Evolutionary conservation across 495 filamentous ascomycete genomes (phyloP).

Genomic region (Daldinia bambusicola): DNA sequence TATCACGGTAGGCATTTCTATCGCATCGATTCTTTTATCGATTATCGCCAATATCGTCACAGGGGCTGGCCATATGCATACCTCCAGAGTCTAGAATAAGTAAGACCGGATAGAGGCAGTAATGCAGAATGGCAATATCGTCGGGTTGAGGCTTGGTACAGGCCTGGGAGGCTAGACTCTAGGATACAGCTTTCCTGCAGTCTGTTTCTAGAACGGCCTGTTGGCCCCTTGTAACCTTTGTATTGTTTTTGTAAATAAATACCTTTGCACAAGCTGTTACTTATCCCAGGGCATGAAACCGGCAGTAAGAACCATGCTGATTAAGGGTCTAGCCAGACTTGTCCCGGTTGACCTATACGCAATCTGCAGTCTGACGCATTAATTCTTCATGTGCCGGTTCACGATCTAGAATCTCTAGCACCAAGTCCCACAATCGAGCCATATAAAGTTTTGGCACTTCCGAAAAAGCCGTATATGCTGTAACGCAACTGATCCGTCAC

Average conservation of each 20-base stretch:
- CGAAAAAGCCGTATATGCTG: slow-evolving; percentile 18
- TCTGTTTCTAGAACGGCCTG: slow-evolving; percentile 1
- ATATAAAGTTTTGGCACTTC: slow-evolving; percentile 17
- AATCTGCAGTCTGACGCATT: slow-evolving; percentile 25
- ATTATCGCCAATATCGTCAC: background rate
- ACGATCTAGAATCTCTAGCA: slow-evolving; percentile 34
- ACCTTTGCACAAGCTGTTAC: background rate
- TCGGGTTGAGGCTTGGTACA: background rate
- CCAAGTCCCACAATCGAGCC: slow-evolving; percentile 36
- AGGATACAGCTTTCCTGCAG: background rate
- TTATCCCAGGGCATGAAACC: slow-evolving; percentile 6
- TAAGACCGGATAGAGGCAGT: background rate
- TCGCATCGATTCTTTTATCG: background rate
- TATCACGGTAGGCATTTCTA: background rate
- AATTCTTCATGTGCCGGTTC: slow-evolving; percentile 26
- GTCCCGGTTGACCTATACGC: background rate
- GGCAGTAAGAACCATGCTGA: slow-evolving; percentile 2
- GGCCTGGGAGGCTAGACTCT: background rate
- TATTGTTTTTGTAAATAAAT: slow-evolving; percentile 3
- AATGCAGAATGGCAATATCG: background rate
- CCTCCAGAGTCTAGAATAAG: background rate
- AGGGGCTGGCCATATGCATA: background rate
- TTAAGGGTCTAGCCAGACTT: slow-evolving; percentile 11
- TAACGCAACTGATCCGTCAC: slow-evolving; percentile 22
- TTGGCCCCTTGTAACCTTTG: background rate